Evolutionary conservation across 441 rosid species (phyloP).

Genomic region (Capsella rubella): DNA sequence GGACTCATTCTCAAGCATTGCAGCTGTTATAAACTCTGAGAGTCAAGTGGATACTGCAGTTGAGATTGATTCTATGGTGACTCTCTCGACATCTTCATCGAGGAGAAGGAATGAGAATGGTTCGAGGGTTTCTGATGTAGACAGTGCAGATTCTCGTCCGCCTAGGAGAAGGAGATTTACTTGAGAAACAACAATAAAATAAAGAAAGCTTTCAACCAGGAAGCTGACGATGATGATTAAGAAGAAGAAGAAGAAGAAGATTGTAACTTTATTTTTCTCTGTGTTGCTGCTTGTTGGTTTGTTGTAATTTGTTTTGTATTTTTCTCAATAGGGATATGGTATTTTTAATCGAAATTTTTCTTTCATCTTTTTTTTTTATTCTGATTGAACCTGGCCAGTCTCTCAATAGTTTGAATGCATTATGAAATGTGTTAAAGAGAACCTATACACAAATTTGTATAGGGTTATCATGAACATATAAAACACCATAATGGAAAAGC

Average conservation of each 20-base stretch:
- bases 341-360: conserved; percentile 19
- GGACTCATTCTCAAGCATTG: conserved; percentile 87
- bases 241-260: conserved; percentile 18
- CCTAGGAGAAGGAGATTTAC: conserved; percentile 80
- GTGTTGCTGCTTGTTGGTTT: conserved; percentile 37
- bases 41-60: conserved; percentile 83
- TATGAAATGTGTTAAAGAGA: neutral
- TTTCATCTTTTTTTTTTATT: neutral
- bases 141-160: conserved; percentile 85
- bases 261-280: conserved; percentile 37
- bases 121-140: conserved; percentile 79
- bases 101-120: conserved; percentile 79
- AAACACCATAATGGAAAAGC: neutral
- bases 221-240: conserved; percentile 21
- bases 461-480: neutral
- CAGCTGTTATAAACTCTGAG: conserved; percentile 85
- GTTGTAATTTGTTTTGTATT: conserved; percentile 38
- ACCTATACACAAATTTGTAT: too few species aligned
- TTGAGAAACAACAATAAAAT: conserved; percentile 40
- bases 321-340: conserved; percentile 36
- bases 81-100: conserved; percentile 88
- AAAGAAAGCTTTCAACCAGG: conserved; percentile 35
- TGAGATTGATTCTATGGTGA: conserved; percentile 84
- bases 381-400: neutral
- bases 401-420: conserved; percentile 7